Conservation (phyloP, 2,329 filamentous ascomycete genomes). For the Nothomitra cinnamomea region DNA sequence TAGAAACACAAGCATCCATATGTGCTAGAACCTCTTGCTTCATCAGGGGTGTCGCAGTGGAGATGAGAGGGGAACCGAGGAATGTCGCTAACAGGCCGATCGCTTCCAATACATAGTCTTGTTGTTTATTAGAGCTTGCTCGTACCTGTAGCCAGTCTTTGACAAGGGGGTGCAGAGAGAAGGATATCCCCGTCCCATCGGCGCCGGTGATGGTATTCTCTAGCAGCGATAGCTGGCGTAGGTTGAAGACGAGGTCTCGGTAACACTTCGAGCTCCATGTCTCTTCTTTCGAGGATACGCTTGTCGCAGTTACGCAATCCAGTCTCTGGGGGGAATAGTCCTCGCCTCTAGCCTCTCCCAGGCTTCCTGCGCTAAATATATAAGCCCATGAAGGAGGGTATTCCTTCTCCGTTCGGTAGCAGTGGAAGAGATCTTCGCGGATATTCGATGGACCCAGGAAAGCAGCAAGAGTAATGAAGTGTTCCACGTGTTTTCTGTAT, state of each 20-base stretch:
- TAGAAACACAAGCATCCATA: slow-evolving; percentile 4
- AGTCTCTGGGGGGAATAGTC: background rate
- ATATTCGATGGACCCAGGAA: slow-evolving; percentile 6
- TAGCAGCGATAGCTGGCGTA: slow-evolving; percentile 5
- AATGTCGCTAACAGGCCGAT: background rate
- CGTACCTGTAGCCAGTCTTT: slow-evolving; percentile 6
- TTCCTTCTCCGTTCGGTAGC: slow-evolving; percentile 2
- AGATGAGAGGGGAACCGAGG: slow-evolving; percentile 1
- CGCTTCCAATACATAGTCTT: slow-evolving; percentile 4
- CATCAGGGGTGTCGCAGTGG: background rate
- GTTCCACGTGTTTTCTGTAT: slow-evolving; percentile 1
- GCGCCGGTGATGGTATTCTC: slow-evolving; percentile 3
- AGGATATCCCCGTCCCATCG: slow-evolving; percentile 2
- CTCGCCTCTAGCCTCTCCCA: background rate
- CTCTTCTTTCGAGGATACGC: background rate
- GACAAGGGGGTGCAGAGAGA: slow-evolving; percentile 6
- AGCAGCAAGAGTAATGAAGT: slow-evolving; percentile 6
- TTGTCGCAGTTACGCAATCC: background rate
- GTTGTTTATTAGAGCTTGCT: background rate
- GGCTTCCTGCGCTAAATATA: slow-evolving; percentile 4
- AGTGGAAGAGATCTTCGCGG: slow-evolving; percentile 4
- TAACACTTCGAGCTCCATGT: slow-evolving; percentile 3
- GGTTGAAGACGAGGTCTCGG: slow-evolving; percentile 3
- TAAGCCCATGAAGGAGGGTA: slow-evolving; percentile 3
- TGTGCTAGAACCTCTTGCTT: slow-evolving; percentile 6